A percentile compares a stretch with the other conserved stretches of the same genome.
Conservation (phyloP, 257 asterid species). For the Echium plantagineum region DNA sequence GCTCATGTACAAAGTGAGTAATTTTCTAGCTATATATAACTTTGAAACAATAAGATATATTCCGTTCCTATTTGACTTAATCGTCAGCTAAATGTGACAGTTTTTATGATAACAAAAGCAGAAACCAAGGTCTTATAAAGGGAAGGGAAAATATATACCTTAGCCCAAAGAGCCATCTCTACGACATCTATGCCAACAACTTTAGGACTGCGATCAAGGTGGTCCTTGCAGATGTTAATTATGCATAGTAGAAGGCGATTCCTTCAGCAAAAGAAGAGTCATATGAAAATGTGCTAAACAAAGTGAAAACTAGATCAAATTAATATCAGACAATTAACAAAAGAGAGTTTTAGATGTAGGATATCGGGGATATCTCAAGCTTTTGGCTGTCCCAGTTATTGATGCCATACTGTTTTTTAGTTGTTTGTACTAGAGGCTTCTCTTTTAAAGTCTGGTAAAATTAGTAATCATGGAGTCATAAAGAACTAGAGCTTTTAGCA, state of each 20-base stretch:
- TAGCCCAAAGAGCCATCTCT: conserved; percentile 99
- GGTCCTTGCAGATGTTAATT: conserved; percentile 76
- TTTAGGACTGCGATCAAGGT: conserved; percentile 77
- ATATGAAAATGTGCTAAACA: conserved; percentile 8
- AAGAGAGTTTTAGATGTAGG: not conserved
- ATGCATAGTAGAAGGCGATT: conserved; percentile 77
- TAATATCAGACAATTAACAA: no score
- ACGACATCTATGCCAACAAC: conserved; percentile 95
- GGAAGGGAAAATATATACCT: conserved; percentile 35
- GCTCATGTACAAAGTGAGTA: no score
- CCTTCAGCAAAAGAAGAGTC: conserved; percentile 28
- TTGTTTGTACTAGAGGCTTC: not conserved
- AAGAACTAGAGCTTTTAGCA: not conserved
- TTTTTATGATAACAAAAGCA: no score
- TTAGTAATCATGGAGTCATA: not conserved
- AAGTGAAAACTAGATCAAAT: not conserved
- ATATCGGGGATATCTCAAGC: not conserved
- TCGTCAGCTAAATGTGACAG: no score
- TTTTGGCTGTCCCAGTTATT: not conserved
- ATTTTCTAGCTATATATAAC: no score
- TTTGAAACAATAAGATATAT: no score
- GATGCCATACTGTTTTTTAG: no score
- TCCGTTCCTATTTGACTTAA: no score
- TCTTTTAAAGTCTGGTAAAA: no score
- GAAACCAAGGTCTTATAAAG: not conserved